A percentile compares a stretch with the other conserved stretches of the same genome.
These are phyloP conservation scores for Solanum verrucosum DNA, from an alignment of 257 asterid genomes.

Conservation along the genomic window DNA sequence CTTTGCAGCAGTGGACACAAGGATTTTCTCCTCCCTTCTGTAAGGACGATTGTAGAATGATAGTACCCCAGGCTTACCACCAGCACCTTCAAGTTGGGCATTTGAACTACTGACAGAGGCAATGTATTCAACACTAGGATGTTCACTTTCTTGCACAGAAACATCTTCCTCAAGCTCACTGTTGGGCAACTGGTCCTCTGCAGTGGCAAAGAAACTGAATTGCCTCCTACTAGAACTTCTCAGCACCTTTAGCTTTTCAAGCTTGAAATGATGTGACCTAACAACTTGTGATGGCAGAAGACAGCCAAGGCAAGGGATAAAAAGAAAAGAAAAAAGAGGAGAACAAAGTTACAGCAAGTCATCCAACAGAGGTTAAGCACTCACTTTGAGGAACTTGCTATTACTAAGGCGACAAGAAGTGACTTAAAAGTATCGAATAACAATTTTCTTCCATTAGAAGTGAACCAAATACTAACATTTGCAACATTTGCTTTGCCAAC, in stretches of 20 bases:
- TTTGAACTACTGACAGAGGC: slow-evolving; percentile 19
- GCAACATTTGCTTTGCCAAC: not conserved
- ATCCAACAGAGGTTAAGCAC: not conserved
- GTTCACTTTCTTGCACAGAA: slow-evolving; percentile 32
- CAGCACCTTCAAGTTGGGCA: slow-evolving; percentile 31
- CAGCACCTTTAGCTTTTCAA: slow-evolving; percentile 23
- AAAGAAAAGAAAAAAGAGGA: not conserved
- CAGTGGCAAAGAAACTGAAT: slow-evolving; percentile 26
- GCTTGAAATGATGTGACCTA: slow-evolving; percentile 32
- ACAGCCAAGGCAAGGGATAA: not conserved
- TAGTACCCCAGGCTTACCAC: slow-evolving; percentile 76
- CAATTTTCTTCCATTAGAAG: not conserved
- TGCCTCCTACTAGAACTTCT: slow-evolving; percentile 22
- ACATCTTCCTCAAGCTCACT: slow-evolving; percentile 41
- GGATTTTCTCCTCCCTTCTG: slow-evolving; percentile 25
- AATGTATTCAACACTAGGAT: slow-evolving; percentile 31
- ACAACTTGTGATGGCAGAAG: slow-evolving; percentile 24
- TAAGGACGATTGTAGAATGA: slow-evolving; percentile 49
- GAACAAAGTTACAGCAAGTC: not conserved
- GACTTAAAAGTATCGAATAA: not conserved
- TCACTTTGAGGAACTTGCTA: not conserved
- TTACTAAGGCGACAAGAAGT: not conserved
- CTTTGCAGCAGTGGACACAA: slow-evolving; percentile 24
- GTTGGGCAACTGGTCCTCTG: slow-evolving; percentile 41
- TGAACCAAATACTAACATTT: not conserved